phyloP scores from a whole-genome alignment of 257 asterid genomes.

The Cordia subcordata region DNA sequence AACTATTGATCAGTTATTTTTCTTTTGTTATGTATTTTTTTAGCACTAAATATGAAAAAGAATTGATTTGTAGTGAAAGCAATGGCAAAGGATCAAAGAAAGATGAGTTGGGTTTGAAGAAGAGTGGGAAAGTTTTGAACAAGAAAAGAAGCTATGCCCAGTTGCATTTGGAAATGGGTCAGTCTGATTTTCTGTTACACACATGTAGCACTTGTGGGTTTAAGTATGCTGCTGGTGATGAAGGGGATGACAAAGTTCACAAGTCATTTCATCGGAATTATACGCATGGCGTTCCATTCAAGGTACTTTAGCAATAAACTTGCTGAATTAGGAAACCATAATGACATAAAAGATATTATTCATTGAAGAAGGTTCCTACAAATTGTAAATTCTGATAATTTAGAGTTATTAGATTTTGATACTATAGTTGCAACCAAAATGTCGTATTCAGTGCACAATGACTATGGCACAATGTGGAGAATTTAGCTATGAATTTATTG shows the following conservation, averaged over 20 bases:
- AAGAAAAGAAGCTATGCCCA: constrained; percentile 77
- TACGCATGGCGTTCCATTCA: constrained; percentile 65
- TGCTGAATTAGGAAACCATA: neutral
- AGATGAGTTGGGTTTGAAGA: constrained; percentile 11
- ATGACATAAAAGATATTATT: too few species aligned
- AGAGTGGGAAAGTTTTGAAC: constrained; percentile 39
- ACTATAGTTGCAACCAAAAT: too few species aligned
- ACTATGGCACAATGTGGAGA: neutral
- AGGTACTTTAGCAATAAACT: constrained; percentile 31
- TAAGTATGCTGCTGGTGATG: constrained; percentile 61
- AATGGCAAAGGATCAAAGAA: constrained; percentile 20
- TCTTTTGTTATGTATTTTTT: neutral
- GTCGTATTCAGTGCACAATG: neutral
- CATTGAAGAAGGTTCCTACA: too few species aligned
- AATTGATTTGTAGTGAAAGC: neutral
- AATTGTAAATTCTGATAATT: too few species aligned
- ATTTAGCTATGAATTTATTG: neutral
- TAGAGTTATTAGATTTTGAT: too few species aligned
- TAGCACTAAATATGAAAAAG: neutral
- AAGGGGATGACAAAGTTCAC: constrained; percentile 70
- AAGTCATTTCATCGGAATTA: constrained; percentile 68
- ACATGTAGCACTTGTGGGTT: constrained; percentile 62
- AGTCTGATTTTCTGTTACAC: constrained; percentile 62
- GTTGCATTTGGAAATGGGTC: constrained; percentile 66
- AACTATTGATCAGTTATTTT: too few species aligned